Evolutionary conservation across 352 stramenopile species (phyloP).

Genomic region (Plasmopara viticola): DNA sequence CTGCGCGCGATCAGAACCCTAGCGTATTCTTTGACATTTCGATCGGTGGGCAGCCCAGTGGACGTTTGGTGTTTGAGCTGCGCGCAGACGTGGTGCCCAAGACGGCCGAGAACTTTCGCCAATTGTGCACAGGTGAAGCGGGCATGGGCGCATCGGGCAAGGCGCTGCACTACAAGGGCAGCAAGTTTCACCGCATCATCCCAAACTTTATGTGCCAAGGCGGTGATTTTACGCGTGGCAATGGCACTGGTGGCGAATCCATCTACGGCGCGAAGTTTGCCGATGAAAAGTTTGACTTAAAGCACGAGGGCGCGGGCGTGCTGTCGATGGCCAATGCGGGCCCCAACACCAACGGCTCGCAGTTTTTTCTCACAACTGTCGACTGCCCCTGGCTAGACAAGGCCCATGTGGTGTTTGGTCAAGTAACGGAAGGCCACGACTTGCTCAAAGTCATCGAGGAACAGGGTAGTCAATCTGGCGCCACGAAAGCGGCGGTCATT

Average conservation of each 20-base stretch:
- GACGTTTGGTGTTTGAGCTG: slow-evolving; percentile 86
- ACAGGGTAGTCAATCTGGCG: slow-evolving; percentile 89
- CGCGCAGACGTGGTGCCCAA: slow-evolving; percentile 95
- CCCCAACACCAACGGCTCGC: slow-evolving; percentile 95
- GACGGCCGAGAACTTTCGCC: slow-evolving; percentile 98
- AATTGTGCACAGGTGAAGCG: slow-evolving; percentile 97
- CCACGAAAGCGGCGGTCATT: slow-evolving; percentile 73
- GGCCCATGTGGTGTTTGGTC: slow-evolving; percentile 90
- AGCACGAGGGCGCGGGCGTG: slow-evolving; percentile 85
- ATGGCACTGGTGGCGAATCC: slow-evolving; percentile 84
- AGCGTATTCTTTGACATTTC: slow-evolving; percentile 97
- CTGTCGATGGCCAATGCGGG: slow-evolving; percentile 97
- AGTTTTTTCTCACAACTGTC: slow-evolving; percentile 97
- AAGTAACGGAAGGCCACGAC: slow-evolving; percentile 90
- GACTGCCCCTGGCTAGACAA: slow-evolving; percentile 88
- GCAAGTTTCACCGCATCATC: slow-evolving; percentile 90
- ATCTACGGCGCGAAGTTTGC: slow-evolving; percentile 95
- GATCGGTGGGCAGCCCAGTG: slow-evolving; percentile 85
- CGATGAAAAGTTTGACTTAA: slow-evolving; percentile 95
- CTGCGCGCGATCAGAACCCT: slow-evolving; percentile 63
- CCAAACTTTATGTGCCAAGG: slow-evolving; percentile 95
- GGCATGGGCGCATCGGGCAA: slow-evolving; percentile 77
- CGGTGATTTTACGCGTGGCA: slow-evolving; percentile 94
- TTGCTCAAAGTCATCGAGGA: slow-evolving; percentile 95
- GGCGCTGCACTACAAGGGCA: slow-evolving; percentile 84